Percentiles rank a stretch among this genome's conserved stretches.
phyloP scores from a whole-genome alignment of 169 alveolate genomes.

The Cryptosporidium sp. region DNA sequence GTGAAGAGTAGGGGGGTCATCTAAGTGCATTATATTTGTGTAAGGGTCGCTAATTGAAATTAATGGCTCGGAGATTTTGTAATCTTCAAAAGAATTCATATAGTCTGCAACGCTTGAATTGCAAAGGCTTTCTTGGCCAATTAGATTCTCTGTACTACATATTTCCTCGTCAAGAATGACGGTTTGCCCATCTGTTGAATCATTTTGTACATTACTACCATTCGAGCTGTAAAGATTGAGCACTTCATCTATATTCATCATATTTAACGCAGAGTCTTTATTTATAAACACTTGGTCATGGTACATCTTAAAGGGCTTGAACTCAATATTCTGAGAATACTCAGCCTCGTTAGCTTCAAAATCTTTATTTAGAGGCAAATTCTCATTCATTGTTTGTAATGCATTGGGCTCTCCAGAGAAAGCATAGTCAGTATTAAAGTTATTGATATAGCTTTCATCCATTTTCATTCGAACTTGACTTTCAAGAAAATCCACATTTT shows the following conservation, averaged over 20 bases:
- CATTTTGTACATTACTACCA: conserved; percentile 2
- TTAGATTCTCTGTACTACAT: background rate
- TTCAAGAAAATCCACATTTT: background rate
- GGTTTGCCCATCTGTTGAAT: conserved; percentile 52
- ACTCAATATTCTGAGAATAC: conserved; percentile 11
- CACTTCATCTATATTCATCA: conserved; percentile 47
- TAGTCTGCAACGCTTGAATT: background rate
- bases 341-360: background rate
- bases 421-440: conserved; percentile 22
- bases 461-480: background rate
- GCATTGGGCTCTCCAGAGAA: background rate
- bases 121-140: background rate
- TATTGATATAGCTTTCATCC: conserved; percentile 25
- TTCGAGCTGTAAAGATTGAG: background rate
- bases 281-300: conserved; percentile 37
- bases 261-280: conserved; percentile 25
- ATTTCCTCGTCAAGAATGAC: conserved; percentile 48
- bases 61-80: conserved; percentile 54
- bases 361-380: background rate
- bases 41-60: conserved; percentile 61
- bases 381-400: background rate
- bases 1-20: conserved; percentile 12
- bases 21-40: conserved; percentile 31
- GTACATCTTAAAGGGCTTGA: conserved; percentile 60
- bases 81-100: conserved; percentile 18